Percentiles rank a stretch among this genome's conserved stretches.
Conservation (phyloP, 1,139 yeast species). For the Saccharomyces hybrid region DNA sequence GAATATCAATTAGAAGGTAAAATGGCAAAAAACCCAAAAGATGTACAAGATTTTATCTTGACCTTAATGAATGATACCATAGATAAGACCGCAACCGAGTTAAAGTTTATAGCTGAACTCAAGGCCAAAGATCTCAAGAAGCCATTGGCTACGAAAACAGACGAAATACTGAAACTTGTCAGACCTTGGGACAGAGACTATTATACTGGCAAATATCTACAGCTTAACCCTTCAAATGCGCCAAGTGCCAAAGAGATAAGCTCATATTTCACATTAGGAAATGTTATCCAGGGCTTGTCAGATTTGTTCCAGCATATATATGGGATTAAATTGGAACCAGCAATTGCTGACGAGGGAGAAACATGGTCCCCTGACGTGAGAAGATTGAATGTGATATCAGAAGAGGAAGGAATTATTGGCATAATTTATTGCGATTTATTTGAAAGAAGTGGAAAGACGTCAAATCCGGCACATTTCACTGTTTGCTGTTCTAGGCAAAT, state of each 20-base stretch:
- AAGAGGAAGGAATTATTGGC: conserved; percentile 51
- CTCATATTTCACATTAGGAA: conserved; percentile 74
- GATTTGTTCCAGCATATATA: conserved; percentile 62
- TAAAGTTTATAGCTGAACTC: conserved; percentile 38
- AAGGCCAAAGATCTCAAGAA: conserved; percentile 32
- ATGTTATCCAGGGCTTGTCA: conserved; percentile 78
- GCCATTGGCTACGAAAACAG: conserved; percentile 18
- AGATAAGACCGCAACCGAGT: conserved; percentile 55
- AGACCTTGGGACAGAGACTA: conserved; percentile 94
- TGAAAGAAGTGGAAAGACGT: conserved; percentile 52
- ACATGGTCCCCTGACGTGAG: conserved; percentile 90
- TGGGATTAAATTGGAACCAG: conserved; percentile 69
- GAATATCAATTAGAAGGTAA: conserved; percentile 82
- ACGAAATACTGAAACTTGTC: conserved; percentile 41
- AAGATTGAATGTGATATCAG: conserved; percentile 63
- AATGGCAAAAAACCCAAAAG: conserved; percentile 78
- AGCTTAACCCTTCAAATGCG: not conserved
- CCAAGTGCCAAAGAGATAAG: conserved; percentile 31
- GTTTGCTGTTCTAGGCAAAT: conserved; percentile 85
- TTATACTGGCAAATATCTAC: conserved; percentile 31
- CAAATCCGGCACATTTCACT: conserved; percentile 90
- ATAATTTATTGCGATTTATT: conserved; percentile 63
- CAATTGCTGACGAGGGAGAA: conserved; percentile 60
- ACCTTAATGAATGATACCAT: conserved; percentile 47
- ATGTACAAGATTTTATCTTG: conserved; percentile 61